phyloP scores from a whole-genome alignment of 371 early-diverging fungal genomes.

The Lichtheimia ornata region DNA sequence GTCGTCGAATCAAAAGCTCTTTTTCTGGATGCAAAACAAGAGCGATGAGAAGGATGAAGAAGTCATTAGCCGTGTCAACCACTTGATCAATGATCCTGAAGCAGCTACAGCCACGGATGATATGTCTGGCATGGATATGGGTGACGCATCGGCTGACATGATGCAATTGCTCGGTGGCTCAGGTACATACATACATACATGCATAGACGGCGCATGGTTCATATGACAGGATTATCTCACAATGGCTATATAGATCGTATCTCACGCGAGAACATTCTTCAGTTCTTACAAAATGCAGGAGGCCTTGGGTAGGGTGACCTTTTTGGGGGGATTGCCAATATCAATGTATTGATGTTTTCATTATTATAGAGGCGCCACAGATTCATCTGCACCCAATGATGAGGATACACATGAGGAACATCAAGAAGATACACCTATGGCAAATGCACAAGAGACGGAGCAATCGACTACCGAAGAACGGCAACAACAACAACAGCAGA shows the following conservation, averaged over 20 bases:
- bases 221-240: not conserved
- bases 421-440: not conserved
- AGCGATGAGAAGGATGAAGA: constrained; percentile 61
- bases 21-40: constrained; percentile 84
- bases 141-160: constrained; percentile 33
- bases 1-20: constrained; percentile 70
- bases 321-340: constrained; percentile 6
- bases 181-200: constrained; percentile 9
- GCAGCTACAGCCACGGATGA: constrained; percentile 27
- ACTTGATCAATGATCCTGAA: constrained; percentile 61
- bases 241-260: constrained; percentile 2
- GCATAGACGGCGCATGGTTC: not conserved
- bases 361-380: not conserved
- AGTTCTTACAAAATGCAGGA: constrained; percentile 45
- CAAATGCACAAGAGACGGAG: not conserved
- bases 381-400: constrained; percentile 16
- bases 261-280: constrained; percentile 46
- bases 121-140: constrained; percentile 18
- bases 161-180: constrained; percentile 36
- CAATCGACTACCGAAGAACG: constrained; percentile 5
- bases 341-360: not conserved
- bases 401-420: not conserved
- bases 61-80: constrained; percentile 52
- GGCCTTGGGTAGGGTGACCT: constrained; percentile 35
- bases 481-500: constrained; percentile 12